Percentiles rank a stretch among this genome's conserved stretches.
These are phyloP conservation scores for Dothideomycetidae sp. DNA, from an alignment of 2,329 filamentous ascomycete species.

Conservation along the genomic window DNA sequence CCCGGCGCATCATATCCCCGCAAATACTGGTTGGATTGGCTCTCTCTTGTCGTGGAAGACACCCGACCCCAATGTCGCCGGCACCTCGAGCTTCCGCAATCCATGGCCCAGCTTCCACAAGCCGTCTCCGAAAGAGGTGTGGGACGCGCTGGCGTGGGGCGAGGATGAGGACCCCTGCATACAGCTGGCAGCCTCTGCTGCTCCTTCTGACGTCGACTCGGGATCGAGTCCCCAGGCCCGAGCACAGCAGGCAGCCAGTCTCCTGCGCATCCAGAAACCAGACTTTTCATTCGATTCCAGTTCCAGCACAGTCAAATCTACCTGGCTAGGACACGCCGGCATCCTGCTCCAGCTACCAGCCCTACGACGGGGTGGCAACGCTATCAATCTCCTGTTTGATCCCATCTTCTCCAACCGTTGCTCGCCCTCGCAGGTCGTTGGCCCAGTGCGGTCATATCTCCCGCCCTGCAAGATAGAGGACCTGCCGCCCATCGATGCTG, in stretches of 20 bases:
- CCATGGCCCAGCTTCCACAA: not conserved
- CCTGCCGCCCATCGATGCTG: constrained; percentile 52
- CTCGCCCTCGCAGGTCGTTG: not conserved
- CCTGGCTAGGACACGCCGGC: not conserved
- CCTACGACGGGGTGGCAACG: not conserved
- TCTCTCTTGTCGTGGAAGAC: no score
- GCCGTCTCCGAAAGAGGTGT: not conserved
- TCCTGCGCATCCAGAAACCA: not conserved
- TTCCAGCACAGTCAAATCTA: not conserved
- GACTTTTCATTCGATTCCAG: not conserved
- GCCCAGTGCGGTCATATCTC: not conserved
- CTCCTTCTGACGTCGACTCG: not conserved
- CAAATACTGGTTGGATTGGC: no score
- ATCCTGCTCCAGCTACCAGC: not conserved
- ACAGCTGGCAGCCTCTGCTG: not conserved
- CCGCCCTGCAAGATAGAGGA: constrained; percentile 51
- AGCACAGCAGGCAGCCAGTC: not conserved
- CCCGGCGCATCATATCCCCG: no score
- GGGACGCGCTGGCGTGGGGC: not conserved
- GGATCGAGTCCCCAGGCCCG: not conserved
- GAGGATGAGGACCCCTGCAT: not conserved
- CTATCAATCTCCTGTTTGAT: not conserved
- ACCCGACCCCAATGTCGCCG: no score
- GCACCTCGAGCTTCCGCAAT: not conserved
- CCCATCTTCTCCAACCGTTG: not conserved